Evolutionary conservation across 768 basidiomycete genomes (phyloP).

Genomic region (Tricholoma sp.): DNA sequence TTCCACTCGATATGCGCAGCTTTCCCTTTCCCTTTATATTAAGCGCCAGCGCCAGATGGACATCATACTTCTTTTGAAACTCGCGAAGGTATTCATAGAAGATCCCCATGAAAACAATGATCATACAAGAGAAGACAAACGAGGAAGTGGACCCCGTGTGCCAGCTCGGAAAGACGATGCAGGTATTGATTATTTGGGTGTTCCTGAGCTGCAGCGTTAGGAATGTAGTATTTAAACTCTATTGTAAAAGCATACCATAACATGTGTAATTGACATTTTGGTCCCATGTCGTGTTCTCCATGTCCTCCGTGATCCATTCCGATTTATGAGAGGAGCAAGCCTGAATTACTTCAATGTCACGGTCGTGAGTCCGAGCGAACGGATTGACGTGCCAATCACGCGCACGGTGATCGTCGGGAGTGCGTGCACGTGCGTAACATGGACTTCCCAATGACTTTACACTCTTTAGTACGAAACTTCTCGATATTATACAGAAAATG

Average conservation of each 20-base stretch:
- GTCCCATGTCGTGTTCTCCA: slow-evolving; percentile 43
- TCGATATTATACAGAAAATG: no score
- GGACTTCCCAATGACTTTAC: no score
- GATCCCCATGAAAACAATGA: slow-evolving; percentile 63
- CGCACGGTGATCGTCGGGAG: no score
- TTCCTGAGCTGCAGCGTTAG: slow-evolving; percentile 41
- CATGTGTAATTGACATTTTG: slow-evolving; percentile 73
- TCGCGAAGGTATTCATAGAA: slow-evolving; percentile 76
- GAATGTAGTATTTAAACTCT: no score
- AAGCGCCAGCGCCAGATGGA: slow-evolving; percentile 46
- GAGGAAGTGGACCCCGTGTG: slow-evolving; percentile 53
- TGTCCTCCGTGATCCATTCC: slow-evolving; percentile 40
- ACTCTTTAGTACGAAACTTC: no score
- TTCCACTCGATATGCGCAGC: slow-evolving; percentile 23
- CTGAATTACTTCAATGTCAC: background rate
- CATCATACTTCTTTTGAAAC: slow-evolving; percentile 55
- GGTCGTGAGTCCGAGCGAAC: no score
- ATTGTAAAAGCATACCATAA: slow-evolving; percentile 47
- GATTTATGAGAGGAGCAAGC: background rate
- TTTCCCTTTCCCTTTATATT: slow-evolving; percentile 44
- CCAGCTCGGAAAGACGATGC: slow-evolving; percentile 77
- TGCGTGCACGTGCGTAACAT: no score
- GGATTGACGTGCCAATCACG: no score
- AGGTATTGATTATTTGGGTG: slow-evolving; percentile 73
- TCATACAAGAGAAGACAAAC: slow-evolving; percentile 62